A percentile compares a stretch with the other conserved stretches of the same genome.
Conservation (phyloP, 331 rosid species). For the Acacia concinna region DNA sequence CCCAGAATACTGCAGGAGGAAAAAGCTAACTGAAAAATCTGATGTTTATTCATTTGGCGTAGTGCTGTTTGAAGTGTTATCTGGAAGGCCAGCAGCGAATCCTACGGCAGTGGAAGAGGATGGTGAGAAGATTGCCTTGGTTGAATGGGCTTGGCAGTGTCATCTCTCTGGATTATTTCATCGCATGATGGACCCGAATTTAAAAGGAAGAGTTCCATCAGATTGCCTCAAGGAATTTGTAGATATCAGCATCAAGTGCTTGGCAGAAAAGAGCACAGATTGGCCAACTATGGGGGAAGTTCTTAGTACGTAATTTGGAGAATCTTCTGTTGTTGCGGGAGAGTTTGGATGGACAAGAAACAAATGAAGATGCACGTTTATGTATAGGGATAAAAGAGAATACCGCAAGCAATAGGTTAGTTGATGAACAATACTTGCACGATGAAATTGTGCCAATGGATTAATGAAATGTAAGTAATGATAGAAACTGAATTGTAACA, state of each 20-base stretch:
- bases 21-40: constrained; percentile 50
- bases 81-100: constrained; percentile 48
- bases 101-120: constrained; percentile 31
- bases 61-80: constrained; percentile 52
- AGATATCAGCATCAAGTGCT: constrained; percentile 36
- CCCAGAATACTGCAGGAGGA: constrained; percentile 58
- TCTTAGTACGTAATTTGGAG: constrained; percentile 39
- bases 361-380: background rate
- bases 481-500: too few species aligned
- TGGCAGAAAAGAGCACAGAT: constrained; percentile 28
- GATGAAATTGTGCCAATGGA: background rate
- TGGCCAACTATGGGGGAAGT: constrained; percentile 50
- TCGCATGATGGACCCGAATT: constrained; percentile 23
- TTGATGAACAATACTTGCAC: background rate
- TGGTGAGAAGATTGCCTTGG: constrained; percentile 40
- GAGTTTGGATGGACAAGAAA: constrained; percentile 27
- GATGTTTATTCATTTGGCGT: constrained; percentile 73
- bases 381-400: background rate
- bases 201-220: constrained; percentile 19
- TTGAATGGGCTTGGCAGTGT: constrained; percentile 39
- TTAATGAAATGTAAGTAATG: too few species aligned
- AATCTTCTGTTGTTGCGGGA: constrained; percentile 25
- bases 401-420: background rate
- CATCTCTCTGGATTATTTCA: constrained; percentile 30
- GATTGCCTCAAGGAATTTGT: constrained; percentile 33